Percentiles rank a stretch among this genome's conserved stretches.
Evolutionary conservation across 2,329 filamentous ascomycete species (phyloP).

Genomic region (Penicillium sp.): DNA sequence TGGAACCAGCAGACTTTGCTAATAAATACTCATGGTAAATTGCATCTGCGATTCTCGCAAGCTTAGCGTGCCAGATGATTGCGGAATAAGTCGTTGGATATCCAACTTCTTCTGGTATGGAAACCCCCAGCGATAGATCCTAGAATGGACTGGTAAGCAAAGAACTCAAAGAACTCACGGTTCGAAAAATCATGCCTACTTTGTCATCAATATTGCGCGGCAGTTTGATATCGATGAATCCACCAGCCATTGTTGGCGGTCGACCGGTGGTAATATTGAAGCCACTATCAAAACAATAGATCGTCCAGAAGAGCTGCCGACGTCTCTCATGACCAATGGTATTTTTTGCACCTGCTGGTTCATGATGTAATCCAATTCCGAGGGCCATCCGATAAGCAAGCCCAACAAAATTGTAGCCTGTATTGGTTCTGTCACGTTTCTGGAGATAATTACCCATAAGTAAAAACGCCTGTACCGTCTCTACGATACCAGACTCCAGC

Average conservation of each 20-base stretch:
- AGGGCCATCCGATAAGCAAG: conserved; percentile 57
- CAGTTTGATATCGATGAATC: conserved; percentile 27
- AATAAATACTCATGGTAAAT: conserved; percentile 18
- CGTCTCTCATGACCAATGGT: conserved; percentile 20
- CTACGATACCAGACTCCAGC: conserved; percentile 36
- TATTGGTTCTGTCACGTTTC: conserved; percentile 57
- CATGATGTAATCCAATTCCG: conserved; percentile 55
- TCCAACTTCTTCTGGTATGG: conserved; percentile 5
- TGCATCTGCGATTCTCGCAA: conserved; percentile 20
- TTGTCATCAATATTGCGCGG: conserved; percentile 25
- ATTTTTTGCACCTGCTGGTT: conserved; percentile 24
- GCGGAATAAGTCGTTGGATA: conserved; percentile 25
- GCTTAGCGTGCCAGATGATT: conserved; percentile 22
- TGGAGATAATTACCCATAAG: conserved; percentile 55
- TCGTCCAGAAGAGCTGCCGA: conserved; percentile 30
- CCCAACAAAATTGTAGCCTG: conserved; percentile 57
- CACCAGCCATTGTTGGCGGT: conserved; percentile 41
- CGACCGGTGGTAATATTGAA: conserved; percentile 36
- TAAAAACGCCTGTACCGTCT: conserved; percentile 37
- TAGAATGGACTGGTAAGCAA: not conserved
- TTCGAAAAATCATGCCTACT: no score
- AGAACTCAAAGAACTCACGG: no score
- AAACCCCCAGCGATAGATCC: conserved; percentile 7
- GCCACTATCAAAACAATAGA: conserved; percentile 37
- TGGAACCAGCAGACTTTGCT: conserved; percentile 10